Conservation (phyloP, 495 filamentous ascomycete species). For the Aspergillus sparsus region DNA sequence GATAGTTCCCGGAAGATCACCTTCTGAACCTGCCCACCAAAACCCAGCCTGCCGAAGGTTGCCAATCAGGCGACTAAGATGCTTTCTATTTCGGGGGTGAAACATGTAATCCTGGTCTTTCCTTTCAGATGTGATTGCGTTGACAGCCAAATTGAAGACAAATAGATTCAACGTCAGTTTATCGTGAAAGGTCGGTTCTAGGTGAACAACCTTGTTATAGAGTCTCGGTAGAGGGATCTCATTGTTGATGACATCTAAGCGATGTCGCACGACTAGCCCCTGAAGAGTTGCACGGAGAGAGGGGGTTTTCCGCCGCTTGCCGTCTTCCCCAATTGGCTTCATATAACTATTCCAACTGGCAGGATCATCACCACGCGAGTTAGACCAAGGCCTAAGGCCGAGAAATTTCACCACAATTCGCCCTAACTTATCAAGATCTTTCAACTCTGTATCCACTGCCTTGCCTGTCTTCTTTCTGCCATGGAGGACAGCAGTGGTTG, state of each 20-base stretch:
- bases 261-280: conserved; percentile 79
- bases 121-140: conserved; percentile 86
- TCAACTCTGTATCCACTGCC: conserved; percentile 55
- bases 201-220: conserved; percentile 66
- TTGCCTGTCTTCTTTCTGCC: conserved; percentile 41
- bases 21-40: conserved; percentile 80
- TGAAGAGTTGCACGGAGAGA: conserved; percentile 72
- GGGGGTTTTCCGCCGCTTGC: conserved; percentile 53
- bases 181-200: conserved; percentile 83
- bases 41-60: conserved; percentile 89
- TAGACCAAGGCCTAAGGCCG: conserved; percentile 74
- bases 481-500: conserved; percentile 34
- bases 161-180: conserved; percentile 83
- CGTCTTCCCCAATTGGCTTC: conserved; percentile 60
- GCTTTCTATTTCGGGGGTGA: conserved; percentile 65
- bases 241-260: conserved; percentile 62
- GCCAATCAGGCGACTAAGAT: conserved; percentile 63
- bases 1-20: conserved; percentile 62
- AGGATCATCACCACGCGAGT: conserved; percentile 47
- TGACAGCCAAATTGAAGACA: conserved; percentile 74
- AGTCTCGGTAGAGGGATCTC: conserved; percentile 69
- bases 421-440: conserved; percentile 75
- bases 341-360: conserved; percentile 75
- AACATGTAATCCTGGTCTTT: conserved; percentile 87
- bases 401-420: conserved; percentile 70